phyloP scores from a whole-genome alignment of 176 grass and related monocot species.

The Oryza rufipogon region DNA sequence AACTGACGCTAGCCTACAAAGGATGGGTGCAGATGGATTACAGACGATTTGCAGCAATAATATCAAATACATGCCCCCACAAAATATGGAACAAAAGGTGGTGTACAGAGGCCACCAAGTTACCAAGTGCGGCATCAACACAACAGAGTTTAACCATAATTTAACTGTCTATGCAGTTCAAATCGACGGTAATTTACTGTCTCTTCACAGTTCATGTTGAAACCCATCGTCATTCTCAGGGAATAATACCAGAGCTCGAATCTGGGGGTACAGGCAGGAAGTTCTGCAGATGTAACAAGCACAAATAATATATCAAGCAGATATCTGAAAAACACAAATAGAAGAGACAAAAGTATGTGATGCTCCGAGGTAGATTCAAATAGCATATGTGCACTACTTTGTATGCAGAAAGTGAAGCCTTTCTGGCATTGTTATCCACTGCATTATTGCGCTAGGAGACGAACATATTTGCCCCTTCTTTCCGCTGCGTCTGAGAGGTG shows the following conservation, averaged over 20 bases:
- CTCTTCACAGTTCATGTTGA: constrained; percentile 15
- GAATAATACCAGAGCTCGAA: not conserved
- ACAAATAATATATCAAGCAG: not conserved
- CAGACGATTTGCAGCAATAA: constrained; percentile 5
- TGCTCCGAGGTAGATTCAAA: not conserved
- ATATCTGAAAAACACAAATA: not conserved
- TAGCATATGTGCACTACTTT: not conserved
- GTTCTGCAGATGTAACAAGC: constrained; percentile 23
- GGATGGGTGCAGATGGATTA: not conserved
- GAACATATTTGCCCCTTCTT: not conserved
- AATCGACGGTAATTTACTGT: not conserved
- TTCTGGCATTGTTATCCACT: not conserved
- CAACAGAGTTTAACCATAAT: not conserved
- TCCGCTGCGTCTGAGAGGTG: too few relatives aligned
- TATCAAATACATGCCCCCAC: constrained; percentile 18
- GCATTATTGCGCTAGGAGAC: not conserved
- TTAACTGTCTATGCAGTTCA: constrained; percentile 36
- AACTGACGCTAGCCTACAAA: constrained; percentile 1
- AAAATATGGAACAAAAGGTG: constrained; percentile 10
- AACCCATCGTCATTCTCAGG: not conserved
- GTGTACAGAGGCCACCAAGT: constrained; percentile 22
- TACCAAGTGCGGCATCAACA: not conserved
- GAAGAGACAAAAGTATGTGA: not conserved
- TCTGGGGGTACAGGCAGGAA: not conserved
- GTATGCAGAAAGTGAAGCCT: not conserved